Base-by-base conservation (phyloP, 2,329 filamentous ascomycete genomes). In the Venturiaceae sp. region DNA sequence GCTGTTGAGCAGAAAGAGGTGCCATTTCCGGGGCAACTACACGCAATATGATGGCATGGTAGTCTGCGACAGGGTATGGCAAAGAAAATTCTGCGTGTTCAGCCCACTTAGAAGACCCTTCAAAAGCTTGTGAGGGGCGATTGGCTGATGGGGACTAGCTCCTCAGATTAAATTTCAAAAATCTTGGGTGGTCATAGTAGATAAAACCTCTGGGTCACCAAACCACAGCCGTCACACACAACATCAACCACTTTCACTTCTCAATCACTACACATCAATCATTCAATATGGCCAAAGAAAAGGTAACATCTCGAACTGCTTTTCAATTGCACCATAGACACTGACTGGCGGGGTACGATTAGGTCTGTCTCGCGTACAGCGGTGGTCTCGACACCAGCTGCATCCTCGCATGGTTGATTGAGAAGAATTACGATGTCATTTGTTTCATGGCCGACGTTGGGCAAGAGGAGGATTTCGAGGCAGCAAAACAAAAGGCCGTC, bases 401-500 rank as follows among this genome's bases (percentile, higher is more conserved):
- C 62, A 82, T 82, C 69, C 71, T 78, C 66, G 74, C 72, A 63
- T 76, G 74, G 62, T 65, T 72, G 44, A 64, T 70, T 54, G 78
- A 82, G 67, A 71, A 82, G 68, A 78, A 75, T 60, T 83, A 83
- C 67, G 79, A 81, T 66, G 85, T 87, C 63, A 79, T 86, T 65
- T 83, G 80, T 73, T 86, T 85, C 72, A 68, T 74, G 55, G 72
- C 72, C 68, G 71, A 74, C 61, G 71, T 74, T 47, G 87, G 87
- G 60, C 86, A 90, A 75, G 83, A 67, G 77, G 87, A 91, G 75
- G 86, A 90, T 74, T 91, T 83, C 69, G 81, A 82, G 50, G 85
- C 80, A 60, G 88, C 87, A 60, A 82, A 87, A 74, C 80, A 81
- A 69, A 91, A 92, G 80, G 87, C 86, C 58, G 68, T 83, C 62